Evolutionary conservation across 352 stramenopile genomes (phyloP), one percentile per base, ranked within the genome.

Genomic region (Peronospora destructor): DNA sequence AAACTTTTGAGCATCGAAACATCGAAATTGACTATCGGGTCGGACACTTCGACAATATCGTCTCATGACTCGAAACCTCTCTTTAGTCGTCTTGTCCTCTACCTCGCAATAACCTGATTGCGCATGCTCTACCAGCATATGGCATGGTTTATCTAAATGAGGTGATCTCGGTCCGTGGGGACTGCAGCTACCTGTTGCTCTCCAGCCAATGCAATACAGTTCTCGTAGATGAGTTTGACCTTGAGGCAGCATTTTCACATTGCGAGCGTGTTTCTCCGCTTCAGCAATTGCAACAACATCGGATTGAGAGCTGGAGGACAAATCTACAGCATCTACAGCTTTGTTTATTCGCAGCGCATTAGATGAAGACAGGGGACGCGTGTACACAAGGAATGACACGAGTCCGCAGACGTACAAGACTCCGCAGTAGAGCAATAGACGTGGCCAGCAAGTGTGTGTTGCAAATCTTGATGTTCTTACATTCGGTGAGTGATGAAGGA

Each of bases 61-160:
- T 25, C 53, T 32, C 63, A 84, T 73, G n/a, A 76, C 54, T 30
- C 59, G 65, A 32, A 78, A 60, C 21, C 58, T 56, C 33, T 68
- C 51, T 11, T 68, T 70, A 0, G 64, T 64, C 6, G 41, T 26
- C 8, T 35, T 55, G 45, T 81, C 60, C 32, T 68, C 49, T 28
- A 68, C 55, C 36, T 68, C 60, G 12, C 60, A 68, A 49, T 82
- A 87, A 11, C 73, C 76, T 0, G 68, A 61, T 37, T 61, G 54
- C 8, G 62, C 59, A 11, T 55, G 34, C 10, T 53, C 45, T 3
- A 73, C 36, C 13, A 43, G n/a, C 45, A 51, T 49, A 23, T 66
- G 49, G 16, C 64, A 71, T 2, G 45, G 33, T 45, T 61, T 59
- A 39, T 71, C 64, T 8, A 33, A 6, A 25, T 52, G 25, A 5